phyloP scores from a whole-genome alignment of 1,139 yeast species.

The Yamadazyma diospyri region DNA sequence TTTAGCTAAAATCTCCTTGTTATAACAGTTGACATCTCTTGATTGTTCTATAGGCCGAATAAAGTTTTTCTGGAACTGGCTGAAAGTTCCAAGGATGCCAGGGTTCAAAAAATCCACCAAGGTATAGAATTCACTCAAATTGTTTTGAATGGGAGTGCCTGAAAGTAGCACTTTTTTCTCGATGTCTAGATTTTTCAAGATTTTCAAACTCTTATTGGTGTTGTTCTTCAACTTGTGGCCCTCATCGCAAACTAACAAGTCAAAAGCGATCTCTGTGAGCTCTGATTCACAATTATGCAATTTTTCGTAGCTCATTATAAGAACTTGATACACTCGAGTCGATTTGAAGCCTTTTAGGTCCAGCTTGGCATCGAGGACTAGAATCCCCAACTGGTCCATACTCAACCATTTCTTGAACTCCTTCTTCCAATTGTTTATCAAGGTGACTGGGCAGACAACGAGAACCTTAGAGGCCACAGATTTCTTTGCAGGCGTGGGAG shows the following conservation, averaged over 20 bases:
- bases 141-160: slow-evolving; percentile 96
- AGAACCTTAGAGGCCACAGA: slow-evolving; percentile 54
- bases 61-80: slow-evolving; percentile 61
- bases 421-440: slow-evolving; percentile 81
- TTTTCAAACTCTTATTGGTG: slow-evolving; percentile 65
- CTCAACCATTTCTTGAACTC: slow-evolving; percentile 94
- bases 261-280: slow-evolving; percentile 51
- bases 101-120: slow-evolving; percentile 84
- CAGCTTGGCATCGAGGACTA: slow-evolving; percentile 53
- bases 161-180: slow-evolving; percentile 63
- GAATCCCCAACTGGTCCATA: slow-evolving; percentile 53
- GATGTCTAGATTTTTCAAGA: slow-evolving; percentile 54
- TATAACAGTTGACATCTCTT: slow-evolving; percentile 67
- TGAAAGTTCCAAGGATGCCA: slow-evolving; percentile 64
- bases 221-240: slow-evolving; percentile 83
- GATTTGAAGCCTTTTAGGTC: slow-evolving; percentile 60
- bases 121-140: slow-evolving; percentile 76
- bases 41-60: slow-evolving; percentile 72
- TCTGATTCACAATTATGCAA: slow-evolving; percentile 56
- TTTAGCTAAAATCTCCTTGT: slow-evolving; percentile 41
- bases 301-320: slow-evolving; percentile 87
- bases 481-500: slow-evolving; percentile 43
- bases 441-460: slow-evolving; percentile 88
- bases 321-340: slow-evolving; percentile 73
- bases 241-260: slow-evolving; percentile 87